These are phyloP conservation scores for Solanum hybrid DNA, from an alignment of 305 asterid genomes.

Conservation along the genomic window DNA sequence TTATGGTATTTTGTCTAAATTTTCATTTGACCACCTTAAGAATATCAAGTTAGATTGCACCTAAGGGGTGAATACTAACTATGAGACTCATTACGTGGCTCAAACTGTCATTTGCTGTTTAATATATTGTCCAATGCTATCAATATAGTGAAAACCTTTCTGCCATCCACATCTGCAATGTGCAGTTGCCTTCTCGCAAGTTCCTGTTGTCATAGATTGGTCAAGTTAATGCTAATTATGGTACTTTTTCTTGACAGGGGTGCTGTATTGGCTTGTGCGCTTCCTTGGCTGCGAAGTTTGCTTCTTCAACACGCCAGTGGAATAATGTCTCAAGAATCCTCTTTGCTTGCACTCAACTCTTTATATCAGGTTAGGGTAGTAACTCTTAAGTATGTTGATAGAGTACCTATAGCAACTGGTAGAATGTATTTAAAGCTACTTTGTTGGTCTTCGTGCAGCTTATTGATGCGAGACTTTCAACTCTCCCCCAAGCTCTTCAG, in stretches of 20 bases:
- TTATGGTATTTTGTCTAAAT: neutral
- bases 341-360: slow-evolving; percentile 62
- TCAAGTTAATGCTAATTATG: neutral
- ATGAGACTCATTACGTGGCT: neutral
- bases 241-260: slow-evolving; percentile 46
- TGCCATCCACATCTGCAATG: neutral
- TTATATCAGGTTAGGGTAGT: slow-evolving; percentile 56
- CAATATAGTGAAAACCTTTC: neutral
- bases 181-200: neutral
- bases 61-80: neutral
- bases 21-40: neutral
- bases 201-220: neutral
- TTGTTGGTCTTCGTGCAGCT: slow-evolving; percentile 36
- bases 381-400: neutral
- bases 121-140: neutral
- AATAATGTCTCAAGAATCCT: slow-evolving; percentile 88
- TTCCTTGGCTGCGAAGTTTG: slow-evolving; percentile 82
- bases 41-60: neutral
- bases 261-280: slow-evolving; percentile 77
- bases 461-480: slow-evolving; percentile 79
- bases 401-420: neutral
- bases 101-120: neutral
- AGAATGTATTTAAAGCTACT: neutral
- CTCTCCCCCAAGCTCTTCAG: slow-evolving; percentile 43
- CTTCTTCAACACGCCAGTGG: slow-evolving; percentile 82